Percentiles rank a stretch among this genome's conserved stretches.
These are phyloP conservation scores for Ganoderma sinense DNA, from an alignment of 1,284 basidiomycete genomes.

Conservation along the genomic window DNA sequence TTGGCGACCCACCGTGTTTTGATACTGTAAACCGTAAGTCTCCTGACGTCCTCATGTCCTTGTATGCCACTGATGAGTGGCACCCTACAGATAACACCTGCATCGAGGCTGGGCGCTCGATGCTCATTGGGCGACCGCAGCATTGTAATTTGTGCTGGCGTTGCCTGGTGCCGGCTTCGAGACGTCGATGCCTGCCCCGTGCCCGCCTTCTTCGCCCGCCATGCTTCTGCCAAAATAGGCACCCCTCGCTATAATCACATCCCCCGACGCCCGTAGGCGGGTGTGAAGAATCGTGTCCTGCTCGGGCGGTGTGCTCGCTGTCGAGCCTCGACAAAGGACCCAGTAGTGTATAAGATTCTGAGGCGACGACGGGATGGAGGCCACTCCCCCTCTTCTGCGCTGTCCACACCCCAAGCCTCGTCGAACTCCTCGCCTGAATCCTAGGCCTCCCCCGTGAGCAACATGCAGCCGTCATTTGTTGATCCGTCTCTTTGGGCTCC, in stretches of 20 bases:
- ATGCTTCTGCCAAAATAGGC: neutral
- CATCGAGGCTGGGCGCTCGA: neutral
- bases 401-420: neutral
- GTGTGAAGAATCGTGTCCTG: neutral
- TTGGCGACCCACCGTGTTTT: neutral
- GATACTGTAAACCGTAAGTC: neutral
- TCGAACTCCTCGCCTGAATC: neutral
- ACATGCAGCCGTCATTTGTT: neutral
- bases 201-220: neutral
- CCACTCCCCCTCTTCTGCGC: neutral
- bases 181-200: neutral
- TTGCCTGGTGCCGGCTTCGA: neutral
- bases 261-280: neutral
- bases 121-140: neutral
- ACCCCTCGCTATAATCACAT: neutral
- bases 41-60: neutral
- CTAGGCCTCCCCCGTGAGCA: neutral
- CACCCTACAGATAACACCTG: neutral
- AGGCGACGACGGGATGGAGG: neutral
- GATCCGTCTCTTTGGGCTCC: neutral
- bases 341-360: neutral
- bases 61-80: conserved; percentile 2
- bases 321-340: neutral
- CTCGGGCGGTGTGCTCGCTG: neutral
- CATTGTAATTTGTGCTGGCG: conserved; percentile 2